Base-by-base conservation (phyloP, 2,329 filamentous ascomycete genomes). In the Emericellopsis atlantica region DNA sequence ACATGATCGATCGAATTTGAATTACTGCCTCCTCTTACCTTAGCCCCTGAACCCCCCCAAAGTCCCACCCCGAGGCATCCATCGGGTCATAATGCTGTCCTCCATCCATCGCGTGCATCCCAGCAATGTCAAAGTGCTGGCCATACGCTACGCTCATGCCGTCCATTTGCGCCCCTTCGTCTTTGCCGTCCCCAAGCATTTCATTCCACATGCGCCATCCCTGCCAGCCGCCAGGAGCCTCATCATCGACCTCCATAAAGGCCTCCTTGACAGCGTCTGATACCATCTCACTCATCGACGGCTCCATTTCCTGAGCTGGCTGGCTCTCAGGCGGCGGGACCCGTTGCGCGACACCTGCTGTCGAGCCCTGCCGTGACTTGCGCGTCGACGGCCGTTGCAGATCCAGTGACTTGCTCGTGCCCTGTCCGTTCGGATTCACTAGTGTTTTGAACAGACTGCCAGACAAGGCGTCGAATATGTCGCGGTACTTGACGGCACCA, bases 151-250 rank as follows among this genome's bases (percentile, higher is more conserved):
- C 18, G 5, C 18, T 21, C 18, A 21, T 21, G 18, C 18, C 18
- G 18, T 21, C 18, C 3, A 21, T 21, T 21, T 21, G 18, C 18
- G 18, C 18, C 18, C 18, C 18, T 21, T 21, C 18, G 5, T 21
- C 18, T 21, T 21, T 21, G 18, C 18, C 18, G 18, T 21, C 18
- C 18, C 18, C 18, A 11, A 54, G 44, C 51, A 55, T 51, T 37
- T 55, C 52, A 22, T 46, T 53, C 40, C 51, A 55, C 49, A 54
- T 52, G 16, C 49, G 46, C 53, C 53, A 55, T 2, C 51, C 50
- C 39, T 52, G 50, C 46, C 48, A 53, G 1, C 49, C 51, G 0
- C 49, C 51, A 0, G 51, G 51, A 4, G 48, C 52, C 40, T 53
- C 53, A 23, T 54, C 52, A 15, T 54, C 51, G 2, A 54, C 53